Evolutionary conservation across 2,329 filamentous ascomycete species (phyloP).

Genomic region (Beauveria caledonica): DNA sequence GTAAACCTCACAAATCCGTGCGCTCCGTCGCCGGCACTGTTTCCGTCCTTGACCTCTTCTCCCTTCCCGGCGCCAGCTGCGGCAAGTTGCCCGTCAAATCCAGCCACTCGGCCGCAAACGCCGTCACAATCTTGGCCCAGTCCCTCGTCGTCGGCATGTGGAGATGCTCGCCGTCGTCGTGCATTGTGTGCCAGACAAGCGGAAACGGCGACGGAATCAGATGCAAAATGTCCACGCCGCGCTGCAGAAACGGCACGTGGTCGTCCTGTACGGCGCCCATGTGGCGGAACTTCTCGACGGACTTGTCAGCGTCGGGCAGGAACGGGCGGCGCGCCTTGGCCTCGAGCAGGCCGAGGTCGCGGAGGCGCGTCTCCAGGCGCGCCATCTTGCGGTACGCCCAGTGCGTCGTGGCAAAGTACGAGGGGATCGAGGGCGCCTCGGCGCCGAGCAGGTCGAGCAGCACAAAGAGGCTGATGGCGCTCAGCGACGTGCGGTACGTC

Average conservation of each 20-base stretch:
- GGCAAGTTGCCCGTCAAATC: constrained; percentile 49
- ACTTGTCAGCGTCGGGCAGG: constrained; percentile 55
- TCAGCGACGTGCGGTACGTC: constrained; percentile 65
- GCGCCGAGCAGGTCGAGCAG: constrained; percentile 84
- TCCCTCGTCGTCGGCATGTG: constrained; percentile 74
- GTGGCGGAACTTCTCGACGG: constrained; percentile 35
- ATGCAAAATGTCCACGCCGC: constrained; percentile 83
- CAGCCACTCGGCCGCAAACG: constrained; percentile 88
- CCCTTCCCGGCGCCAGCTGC: constrained; percentile 17
- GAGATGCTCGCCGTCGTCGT: constrained; percentile 77
- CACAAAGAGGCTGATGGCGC: constrained; percentile 79
- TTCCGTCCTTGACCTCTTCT: constrained; percentile 20
- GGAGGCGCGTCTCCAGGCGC: constrained; percentile 63
- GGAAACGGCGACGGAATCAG: constrained; percentile 83
- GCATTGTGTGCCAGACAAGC: constrained; percentile 73
- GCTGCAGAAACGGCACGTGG: constrained; percentile 79
- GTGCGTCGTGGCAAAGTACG: constrained; percentile 83
- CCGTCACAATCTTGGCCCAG: constrained; percentile 77
- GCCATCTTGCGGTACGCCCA: constrained; percentile 84
- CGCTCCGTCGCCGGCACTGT: constrained; percentile 20
- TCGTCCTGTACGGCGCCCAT: constrained; percentile 63
- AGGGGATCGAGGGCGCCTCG: constrained; percentile 61
- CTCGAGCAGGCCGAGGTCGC: constrained; percentile 57
- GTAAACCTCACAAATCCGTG: constrained; percentile 23
- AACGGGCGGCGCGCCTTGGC: constrained; percentile 47